Conservation (phyloP, 768 basidiomycete genomes). For the Pleurotus tuber-regium region DNA sequence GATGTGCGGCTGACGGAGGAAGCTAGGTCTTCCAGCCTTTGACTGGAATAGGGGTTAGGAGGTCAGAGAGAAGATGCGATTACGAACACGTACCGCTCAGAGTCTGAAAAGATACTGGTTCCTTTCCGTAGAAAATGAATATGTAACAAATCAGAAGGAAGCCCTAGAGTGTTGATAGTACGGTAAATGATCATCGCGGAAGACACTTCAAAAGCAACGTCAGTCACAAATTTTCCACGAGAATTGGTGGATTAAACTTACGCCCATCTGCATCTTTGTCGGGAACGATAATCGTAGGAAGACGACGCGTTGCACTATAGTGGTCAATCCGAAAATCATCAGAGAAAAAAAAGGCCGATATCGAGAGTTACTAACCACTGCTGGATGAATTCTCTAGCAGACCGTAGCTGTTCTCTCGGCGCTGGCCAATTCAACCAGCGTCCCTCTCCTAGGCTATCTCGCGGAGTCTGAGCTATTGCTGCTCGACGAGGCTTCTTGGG, state of each 20-base stretch:
- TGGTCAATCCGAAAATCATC: not conserved
- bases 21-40: not conserved
- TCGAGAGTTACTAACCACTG: not conserved
- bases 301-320: not conserved
- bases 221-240: not conserved
- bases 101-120: not conserved
- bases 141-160: not conserved
- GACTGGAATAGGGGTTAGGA: not conserved
- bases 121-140: not conserved
- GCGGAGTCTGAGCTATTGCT: not conserved
- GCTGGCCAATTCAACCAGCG: not conserved
- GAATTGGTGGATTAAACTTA: not conserved
- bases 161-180: not conserved
- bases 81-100: not conserved
- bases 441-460: not conserved
- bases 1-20: not conserved
- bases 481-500: not conserved
- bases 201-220: not conserved
- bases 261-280: slow-evolving; percentile 1
- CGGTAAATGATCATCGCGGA: not conserved
- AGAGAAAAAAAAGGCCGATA: too few relatives aligned
- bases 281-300: not conserved
- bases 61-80: not conserved
- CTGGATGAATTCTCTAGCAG: not conserved
- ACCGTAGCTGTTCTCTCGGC: not conserved